These are phyloP conservation scores for Syzygium oleosum DNA, from an alignment of 345 rosid species.

Conservation along the genomic window DNA sequence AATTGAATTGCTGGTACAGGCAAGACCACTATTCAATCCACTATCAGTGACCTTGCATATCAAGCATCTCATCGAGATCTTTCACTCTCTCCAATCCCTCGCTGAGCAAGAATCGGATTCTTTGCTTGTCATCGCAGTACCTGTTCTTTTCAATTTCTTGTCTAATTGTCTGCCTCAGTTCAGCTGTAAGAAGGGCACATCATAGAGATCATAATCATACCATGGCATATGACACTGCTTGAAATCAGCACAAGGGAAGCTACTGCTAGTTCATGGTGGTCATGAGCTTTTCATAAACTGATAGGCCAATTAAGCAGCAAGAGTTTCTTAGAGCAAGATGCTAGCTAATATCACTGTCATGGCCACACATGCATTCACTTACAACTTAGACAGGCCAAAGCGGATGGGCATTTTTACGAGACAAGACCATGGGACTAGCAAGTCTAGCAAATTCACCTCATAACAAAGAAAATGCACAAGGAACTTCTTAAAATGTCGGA, in stretches of 20 bases:
- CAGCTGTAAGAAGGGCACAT: constrained; percentile 30
- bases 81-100: constrained; percentile 73
- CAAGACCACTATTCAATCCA: background rate
- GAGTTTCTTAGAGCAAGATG: background rate
- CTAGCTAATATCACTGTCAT: background rate
- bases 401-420: background rate
- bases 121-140: constrained; percentile 56
- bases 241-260: background rate
- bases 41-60: constrained; percentile 59
- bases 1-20: background rate
- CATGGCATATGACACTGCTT: background rate
- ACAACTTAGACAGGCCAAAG: background rate
- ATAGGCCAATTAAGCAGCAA: background rate
- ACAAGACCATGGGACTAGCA: background rate
- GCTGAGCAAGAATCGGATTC: constrained; percentile 59
- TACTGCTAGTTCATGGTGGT: background rate
- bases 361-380: background rate
- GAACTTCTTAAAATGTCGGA: background rate
- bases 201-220: background rate
- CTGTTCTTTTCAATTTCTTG: constrained; percentile 68
- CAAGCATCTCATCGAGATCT: constrained; percentile 73
- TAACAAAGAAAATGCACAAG: background rate
- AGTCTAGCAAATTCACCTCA: background rate
- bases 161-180: constrained; percentile 48
- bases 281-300: background rate